Percentiles rank a stretch among this genome's conserved stretches.
These are phyloP conservation scores for Fremontodendron californicum DNA, from an alignment of 345 rosid genomes.

Conservation along the genomic window DNA sequence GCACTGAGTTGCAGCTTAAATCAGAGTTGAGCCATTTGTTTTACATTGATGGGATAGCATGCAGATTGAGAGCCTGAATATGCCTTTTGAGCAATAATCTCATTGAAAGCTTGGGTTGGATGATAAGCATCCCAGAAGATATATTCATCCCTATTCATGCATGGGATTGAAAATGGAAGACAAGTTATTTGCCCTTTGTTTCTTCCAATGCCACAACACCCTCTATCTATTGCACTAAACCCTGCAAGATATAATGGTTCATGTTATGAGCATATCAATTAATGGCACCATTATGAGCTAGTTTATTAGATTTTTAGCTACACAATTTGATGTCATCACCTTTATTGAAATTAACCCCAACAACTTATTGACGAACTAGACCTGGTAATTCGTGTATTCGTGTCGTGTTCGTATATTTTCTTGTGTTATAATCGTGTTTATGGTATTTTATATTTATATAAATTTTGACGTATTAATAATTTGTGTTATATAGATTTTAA, in stretches of 20 bases:
- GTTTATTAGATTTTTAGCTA: too few relatives aligned
- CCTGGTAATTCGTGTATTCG: too few relatives aligned
- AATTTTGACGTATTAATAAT: too few relatives aligned
- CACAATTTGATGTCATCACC: too few relatives aligned
- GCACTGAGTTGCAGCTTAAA: neutral
- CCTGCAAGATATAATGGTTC: constrained; percentile 27
- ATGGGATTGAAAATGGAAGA: constrained; percentile 51
- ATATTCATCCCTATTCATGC: constrained; percentile 47
- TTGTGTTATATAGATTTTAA: too few relatives aligned
- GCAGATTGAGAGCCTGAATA: constrained; percentile 44
- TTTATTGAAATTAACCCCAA: neutral
- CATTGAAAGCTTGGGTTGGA: constrained; percentile 62
- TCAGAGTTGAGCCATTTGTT: constrained; percentile 38
- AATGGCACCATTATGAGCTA: too few relatives aligned
- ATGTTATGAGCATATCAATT: too few relatives aligned
- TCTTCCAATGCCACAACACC: constrained; percentile 69
- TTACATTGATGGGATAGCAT: constrained; percentile 56
- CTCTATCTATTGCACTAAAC: constrained; percentile 45
- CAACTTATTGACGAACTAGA: neutral
- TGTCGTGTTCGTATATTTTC: too few relatives aligned
- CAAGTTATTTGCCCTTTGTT: constrained; percentile 64
- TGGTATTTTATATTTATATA: too few relatives aligned
- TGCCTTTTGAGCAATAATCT: constrained; percentile 46
- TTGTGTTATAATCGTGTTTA: too few relatives aligned
- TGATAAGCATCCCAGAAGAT: constrained; percentile 72